A percentile compares a stretch with the other conserved stretches of the same genome.
Conservation (phyloP, 1,284 basidiomycete genomes). For the Sporisorium exsertum region DNA sequence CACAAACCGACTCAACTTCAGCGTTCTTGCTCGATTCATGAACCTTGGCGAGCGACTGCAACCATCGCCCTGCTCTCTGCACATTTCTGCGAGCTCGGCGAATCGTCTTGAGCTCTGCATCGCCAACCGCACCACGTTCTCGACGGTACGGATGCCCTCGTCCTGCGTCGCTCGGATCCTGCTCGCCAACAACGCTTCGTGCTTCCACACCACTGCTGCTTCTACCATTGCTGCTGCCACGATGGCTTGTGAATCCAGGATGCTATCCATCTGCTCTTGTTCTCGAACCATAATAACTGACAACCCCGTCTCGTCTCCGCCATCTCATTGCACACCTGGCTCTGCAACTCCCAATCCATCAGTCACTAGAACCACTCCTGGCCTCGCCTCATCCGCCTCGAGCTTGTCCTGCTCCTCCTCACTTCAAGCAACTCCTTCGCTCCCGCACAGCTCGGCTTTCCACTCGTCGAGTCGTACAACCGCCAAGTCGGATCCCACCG, state of each 20-base stretch:
- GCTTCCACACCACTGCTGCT: neutral
- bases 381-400: conserved; percentile 22
- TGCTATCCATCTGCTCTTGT: conserved; percentile 26
- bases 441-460: conserved; percentile 19
- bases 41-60: too few species aligned
- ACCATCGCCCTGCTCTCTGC: neutral
- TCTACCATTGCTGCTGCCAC: conserved; percentile 5
- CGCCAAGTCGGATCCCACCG: conserved; percentile 21
- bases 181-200: neutral
- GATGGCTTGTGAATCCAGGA: neutral
- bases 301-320: conserved; percentile 6
- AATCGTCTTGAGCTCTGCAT: neutral
- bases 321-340: neutral
- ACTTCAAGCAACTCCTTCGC: conserved; percentile 17
- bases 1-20: too few species aligned
- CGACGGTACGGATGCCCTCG: neutral
- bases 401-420: conserved; percentile 14
- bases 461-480: conserved; percentile 13
- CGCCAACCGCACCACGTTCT: neutral
- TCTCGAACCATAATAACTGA: conserved; percentile 28
- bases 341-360: neutral
- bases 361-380: conserved; percentile 33
- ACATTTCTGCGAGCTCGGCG: neutral
- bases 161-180: neutral
- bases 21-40: too few species aligned